Evolutionary conservation across 306 rosid species (phyloP), one percentile per base, ranked within the genome.

Genomic region (Rosa rugosa): DNA sequence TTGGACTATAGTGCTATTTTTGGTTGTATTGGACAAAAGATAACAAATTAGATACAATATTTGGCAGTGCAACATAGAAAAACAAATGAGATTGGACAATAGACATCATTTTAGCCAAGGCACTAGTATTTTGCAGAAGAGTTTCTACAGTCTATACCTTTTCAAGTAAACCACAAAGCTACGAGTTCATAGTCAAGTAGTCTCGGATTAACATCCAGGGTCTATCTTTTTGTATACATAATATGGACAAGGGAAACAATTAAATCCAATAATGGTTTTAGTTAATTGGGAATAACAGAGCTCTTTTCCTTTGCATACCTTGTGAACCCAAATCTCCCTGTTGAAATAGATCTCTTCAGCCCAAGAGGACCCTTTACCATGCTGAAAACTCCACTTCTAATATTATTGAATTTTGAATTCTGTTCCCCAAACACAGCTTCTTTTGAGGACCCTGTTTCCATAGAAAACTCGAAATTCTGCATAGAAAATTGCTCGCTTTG

Each of bases 261-360:
- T 1, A 31, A 8, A 40, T 4, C 77, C 75, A 44, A 45, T 0
- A 17, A 75, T 27, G 16, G 47, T 47, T 18, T 17, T 2, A n/a
- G 74, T 83, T 75, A 85, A 72, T 73, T 72, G 41, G 88, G 80
- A 81, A 78, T 51, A 62, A 82, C 17, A 72, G 77, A 84, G 69
- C 72, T 71, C 18, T 79, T 84, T 46, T 83, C 87, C 75, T 80
- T 82, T 27, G 49, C 87, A 65, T 80, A 59, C 75, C 79, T 87
- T 22, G 87, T 51, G 73, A 82, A 59, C 72, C 75, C 79, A 51
- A 86, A 62, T 75, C 86, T 83, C 41, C 88, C 88, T 9, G 85
- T 75, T 75, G 87, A 86, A 77, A 57, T 79, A 3, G 88, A 86
- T 80, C 90, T 86, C 72, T 69, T 84, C 83, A 87, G 69, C 56